Conservation (phyloP, 805 yeast genomes). For the Pichia cabralensis region DNA sequence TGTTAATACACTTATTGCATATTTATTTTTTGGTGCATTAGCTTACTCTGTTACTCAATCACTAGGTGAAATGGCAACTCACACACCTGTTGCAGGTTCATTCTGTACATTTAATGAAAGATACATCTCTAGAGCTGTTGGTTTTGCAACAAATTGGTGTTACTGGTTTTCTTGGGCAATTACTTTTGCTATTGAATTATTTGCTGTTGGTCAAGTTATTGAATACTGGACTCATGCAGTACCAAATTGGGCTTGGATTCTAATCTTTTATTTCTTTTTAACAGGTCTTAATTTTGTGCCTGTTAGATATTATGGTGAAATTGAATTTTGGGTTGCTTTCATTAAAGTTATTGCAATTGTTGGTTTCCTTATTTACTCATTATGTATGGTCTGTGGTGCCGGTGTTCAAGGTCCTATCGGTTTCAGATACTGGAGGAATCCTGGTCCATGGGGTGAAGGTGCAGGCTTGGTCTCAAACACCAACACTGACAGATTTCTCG, state of each 20-base stretch:
- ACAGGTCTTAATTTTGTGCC: conserved; percentile 51
- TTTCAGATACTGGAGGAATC: conserved; percentile 72
- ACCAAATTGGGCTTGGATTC: conserved; percentile 65
- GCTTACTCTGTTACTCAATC: conserved; percentile 62
- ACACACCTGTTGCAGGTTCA: conserved; percentile 58
- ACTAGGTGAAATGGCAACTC: conserved; percentile 76
- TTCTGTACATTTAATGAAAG: conserved; percentile 62
- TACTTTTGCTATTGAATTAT: conserved; percentile 65
- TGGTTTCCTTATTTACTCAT: conserved; percentile 59
- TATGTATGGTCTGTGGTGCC: conserved; percentile 70
- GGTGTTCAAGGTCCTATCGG: conserved; percentile 62
- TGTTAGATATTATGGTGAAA: conserved; percentile 61
- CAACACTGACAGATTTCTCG: conserved; percentile 51
- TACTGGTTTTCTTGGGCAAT: conserved; percentile 76
- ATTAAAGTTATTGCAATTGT: conserved; percentile 58
- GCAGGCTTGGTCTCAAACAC: conserved; percentile 42
- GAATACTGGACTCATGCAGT: conserved; percentile 61
- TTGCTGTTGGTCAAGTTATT: conserved; percentile 59
- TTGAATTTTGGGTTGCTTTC: conserved; percentile 66
- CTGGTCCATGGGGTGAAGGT: conserved; percentile 57
- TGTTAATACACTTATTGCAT: conserved; percentile 54
- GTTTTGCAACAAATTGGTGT: conserved; percentile 63
- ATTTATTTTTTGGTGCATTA: conserved; percentile 53
- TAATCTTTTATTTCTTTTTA: conserved; percentile 51
- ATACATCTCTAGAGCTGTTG: conserved; percentile 61